Evolutionary conservation across 2,329 filamentous ascomycete genomes (phyloP), one percentile per base, ranked within the genome.

Genomic region (Sclerotiophoma versabilis): DNA sequence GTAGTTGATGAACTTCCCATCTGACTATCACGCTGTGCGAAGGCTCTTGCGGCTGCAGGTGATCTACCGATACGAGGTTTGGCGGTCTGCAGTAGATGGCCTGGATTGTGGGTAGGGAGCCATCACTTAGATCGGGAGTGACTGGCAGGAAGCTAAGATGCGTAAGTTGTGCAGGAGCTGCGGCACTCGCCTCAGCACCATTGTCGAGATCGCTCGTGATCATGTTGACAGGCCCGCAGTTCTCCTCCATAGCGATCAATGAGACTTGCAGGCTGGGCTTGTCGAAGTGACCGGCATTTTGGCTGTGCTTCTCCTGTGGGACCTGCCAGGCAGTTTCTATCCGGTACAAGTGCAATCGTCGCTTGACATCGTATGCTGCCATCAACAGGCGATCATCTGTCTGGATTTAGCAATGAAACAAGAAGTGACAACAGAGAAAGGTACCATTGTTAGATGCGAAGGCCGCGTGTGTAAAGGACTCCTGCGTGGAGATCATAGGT

Each of bases 11-110:
- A 9, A 93, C 72, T 63, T 95, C 88, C 93, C 93, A 98, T 58
- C 89, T 84, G 59, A 92, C 87, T 58, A 98, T 81, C 33, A 93
- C 84, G 62, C 88, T 96, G 63, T 89, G 86, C 0, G 85, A 79
- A 26, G 87, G 85, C 60, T 87, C 85, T 34, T 83, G 81, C 47
- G 84, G 87, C 25, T 87, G 81, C 25, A 81, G 81, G 47, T 76
- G 76, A 46, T 76, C 76, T 14, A 70, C 60, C 14, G 69, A 58
- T 7, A 69, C 57, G 9, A 69, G 20, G 17, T 69, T 76, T 22
- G 78, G 80, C 49, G 80, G 74, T 66, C 83, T 83, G 9, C 89
- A 89, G 56, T 92, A 91, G 25, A 93, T 83, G 0, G 89, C 87
- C 27, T 96, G 72, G 17, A 97, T 81, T 30, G 88, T 84, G 0